Evolutionary conservation across 345 rosid species (phyloP), one percentile per base, ranked within the genome.

Genomic region (Anastatica hierochuntica): DNA sequence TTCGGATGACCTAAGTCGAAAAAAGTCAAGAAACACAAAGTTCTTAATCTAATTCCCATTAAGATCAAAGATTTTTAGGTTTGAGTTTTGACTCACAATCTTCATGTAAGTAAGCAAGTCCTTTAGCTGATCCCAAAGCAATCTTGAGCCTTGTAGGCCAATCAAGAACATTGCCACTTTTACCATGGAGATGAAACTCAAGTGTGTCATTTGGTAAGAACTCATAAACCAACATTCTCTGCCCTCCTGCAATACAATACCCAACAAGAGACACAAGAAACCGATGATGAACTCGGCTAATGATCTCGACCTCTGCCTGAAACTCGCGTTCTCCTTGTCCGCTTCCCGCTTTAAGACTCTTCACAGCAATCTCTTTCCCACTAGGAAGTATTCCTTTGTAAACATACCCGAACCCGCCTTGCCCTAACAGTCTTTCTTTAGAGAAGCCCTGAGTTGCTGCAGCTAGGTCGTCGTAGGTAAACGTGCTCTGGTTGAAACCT

Each of bases 81-180:
- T 10, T 64, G 5, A 21, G 9, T 33, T 13, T 3, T 50, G 3
- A 54, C 95, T 69, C 70, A 92, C 98, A 92, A 49, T 84, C 98
- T 77, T 92, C 98, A 67, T 92, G 98, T 33, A 92, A 75, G 67
- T 88, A 92, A 38, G 95, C 95, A 67, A 92, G 88, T 26, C 98
- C 98, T 58, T 74, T 88, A 21, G 98, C 95, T 26, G 96, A 74
- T 14, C 98, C 98, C 62, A 92, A 23, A 36, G 98, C 94, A 63
- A 92, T 81, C 66, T 53, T 81, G 43, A 84, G 70, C 68, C 98
- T 88, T 3, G 78, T 78, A 8, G 86, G 62, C 89, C 92, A 85
- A 46, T 79, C 95, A 87, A 87, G 70, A 31, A 66, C 45, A 4
- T 79, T 79, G 4, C 68, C 74, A 58, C 76, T 83, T 58, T 74